Percentiles rank a stretch among this genome's conserved stretches.
phyloP scores from a whole-genome alignment of 768 basidiomycete genomes.

The Tephrocybe rancida region DNA sequence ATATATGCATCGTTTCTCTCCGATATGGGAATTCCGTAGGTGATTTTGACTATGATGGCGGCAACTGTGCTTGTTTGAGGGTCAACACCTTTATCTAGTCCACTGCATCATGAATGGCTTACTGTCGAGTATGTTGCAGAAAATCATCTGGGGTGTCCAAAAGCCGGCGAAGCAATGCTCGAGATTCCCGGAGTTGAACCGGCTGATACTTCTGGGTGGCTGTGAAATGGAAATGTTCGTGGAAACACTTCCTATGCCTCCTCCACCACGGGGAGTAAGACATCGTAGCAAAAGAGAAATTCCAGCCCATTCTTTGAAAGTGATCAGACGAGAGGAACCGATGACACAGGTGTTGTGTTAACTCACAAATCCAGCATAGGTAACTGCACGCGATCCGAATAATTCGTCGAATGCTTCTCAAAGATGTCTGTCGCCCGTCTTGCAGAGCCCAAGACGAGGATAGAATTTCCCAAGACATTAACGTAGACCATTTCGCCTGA shows the following conservation, averaged over 20 bases:
- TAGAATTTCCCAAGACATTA: background rate
- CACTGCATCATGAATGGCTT: background rate
- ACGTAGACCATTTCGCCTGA: slow-evolving; percentile 6
- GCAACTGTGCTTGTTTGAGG: slow-evolving; percentile 13
- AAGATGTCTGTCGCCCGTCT: slow-evolving; percentile 4
- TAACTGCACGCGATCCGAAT: slow-evolving; percentile 1
- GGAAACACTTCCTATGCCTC: background rate
- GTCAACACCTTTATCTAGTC: background rate
- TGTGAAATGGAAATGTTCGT: slow-evolving; percentile 24
- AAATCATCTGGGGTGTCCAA: slow-evolving; percentile 33
- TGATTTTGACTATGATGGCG: slow-evolving; percentile 30
- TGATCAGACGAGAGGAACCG: too few species aligned
- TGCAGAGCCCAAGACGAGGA: slow-evolving; percentile 1
- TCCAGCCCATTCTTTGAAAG: background rate
- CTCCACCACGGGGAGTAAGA: background rate
- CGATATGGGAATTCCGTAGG: slow-evolving; percentile 34
- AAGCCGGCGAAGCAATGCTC: slow-evolving; percentile 28
- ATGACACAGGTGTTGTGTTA: too few species aligned
- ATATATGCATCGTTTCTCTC: slow-evolving; percentile 38
- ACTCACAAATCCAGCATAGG: background rate
- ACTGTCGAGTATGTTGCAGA: slow-evolving; percentile 27
- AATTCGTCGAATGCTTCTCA: slow-evolving; percentile 7
- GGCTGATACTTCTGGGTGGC: slow-evolving; percentile 26
- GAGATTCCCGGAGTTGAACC: slow-evolving; percentile 26
- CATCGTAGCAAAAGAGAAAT: background rate